Base-by-base conservation (phyloP, 495 filamentous ascomycete genomes). In the Xylaria flabelliformis region DNA sequence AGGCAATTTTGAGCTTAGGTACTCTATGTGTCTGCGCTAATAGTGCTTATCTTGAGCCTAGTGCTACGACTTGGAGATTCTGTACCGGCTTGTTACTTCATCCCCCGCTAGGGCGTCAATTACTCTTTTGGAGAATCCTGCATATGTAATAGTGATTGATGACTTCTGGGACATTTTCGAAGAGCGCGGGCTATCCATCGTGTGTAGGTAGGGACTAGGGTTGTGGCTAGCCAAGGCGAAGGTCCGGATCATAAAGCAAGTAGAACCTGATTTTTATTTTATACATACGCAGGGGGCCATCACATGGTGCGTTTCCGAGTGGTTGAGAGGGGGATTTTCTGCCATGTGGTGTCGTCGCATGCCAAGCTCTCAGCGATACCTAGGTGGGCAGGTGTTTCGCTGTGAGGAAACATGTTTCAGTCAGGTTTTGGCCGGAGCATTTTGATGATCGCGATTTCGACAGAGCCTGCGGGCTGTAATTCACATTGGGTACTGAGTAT, bases 331-430 rank as follows among this genome's bases (percentile, higher is more conserved):
- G 39, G n/a, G 15, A 29, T 55, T 8, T 8, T 32, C 26, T 46
- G 42, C 55, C 67, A 69, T 69, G 55, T 62, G 53, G 39, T 69
- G 6, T 62, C 15, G 67, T 69, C 21, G 67, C 44, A 69, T 69
- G 55, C 67, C 55, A 69, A 69, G 67, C 39, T 34, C 17, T 50
- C 34, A 4, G n/a, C 67, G 48, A 67, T 67, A 67, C 65, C 65
- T 29, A 67, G 29, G 48, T 50, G 56, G 50, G 50, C 34, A 67
- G 65, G 65, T 36, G 32, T 3, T 55, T 56, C 19, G 46, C 10
- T 29, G 21, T 39, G 12, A 56, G 1, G 50, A 41, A 34, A 32
- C 13, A 7, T 56, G 50, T 55, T 67, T 53, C 48, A 56, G 34
- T 44, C 50, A 19, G 15, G 65, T 56, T 67, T 41, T 67, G 36